A percentile compares a stretch with the other conserved stretches of the same genome.
Conservation (phyloP, 495 filamentous ascomycete genomes). For the Halenospora varia region DNA sequence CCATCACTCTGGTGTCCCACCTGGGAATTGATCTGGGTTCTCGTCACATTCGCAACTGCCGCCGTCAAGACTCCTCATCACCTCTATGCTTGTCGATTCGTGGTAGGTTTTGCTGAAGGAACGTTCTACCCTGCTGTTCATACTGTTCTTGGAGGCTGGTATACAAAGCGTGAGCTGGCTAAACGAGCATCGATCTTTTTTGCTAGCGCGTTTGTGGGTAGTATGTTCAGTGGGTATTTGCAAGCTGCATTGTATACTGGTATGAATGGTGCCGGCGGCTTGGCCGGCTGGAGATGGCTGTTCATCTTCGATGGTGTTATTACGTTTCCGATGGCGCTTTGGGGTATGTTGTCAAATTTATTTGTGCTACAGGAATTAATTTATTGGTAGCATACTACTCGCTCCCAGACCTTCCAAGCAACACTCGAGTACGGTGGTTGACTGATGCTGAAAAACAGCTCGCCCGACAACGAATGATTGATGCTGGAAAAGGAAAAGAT, state of each 20-base stretch:
- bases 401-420: constrained; percentile 28
- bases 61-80: constrained; percentile 42
- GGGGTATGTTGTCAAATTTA: constrained; percentile 13
- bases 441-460: constrained; percentile 23
- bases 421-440: constrained; percentile 16
- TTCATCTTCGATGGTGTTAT: constrained; percentile 37
- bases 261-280: constrained; percentile 42
- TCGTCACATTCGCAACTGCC: constrained; percentile 45
- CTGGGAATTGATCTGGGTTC: constrained; percentile 50
- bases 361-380: constrained; percentile 28
- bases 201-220: constrained; percentile 21
- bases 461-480: constrained; percentile 25
- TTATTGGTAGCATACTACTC: constrained; percentile 16
- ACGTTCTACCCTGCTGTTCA: constrained; percentile 44
- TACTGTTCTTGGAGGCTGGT: constrained; percentile 47
- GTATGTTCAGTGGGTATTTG: constrained; percentile 50
- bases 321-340: constrained; percentile 23
- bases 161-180: constrained; percentile 28
- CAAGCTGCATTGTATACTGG: constrained; percentile 44
- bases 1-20: constrained; percentile 58
- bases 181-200: constrained; percentile 32
- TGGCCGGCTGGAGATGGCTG: constrained; percentile 43
- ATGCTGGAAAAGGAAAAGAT: constrained; percentile 17
- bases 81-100: constrained; percentile 55
- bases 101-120: constrained; percentile 48